Base-by-base conservation (phyloP, 2,329 filamentous ascomycete species). In the Fusarium domesticum region DNA sequence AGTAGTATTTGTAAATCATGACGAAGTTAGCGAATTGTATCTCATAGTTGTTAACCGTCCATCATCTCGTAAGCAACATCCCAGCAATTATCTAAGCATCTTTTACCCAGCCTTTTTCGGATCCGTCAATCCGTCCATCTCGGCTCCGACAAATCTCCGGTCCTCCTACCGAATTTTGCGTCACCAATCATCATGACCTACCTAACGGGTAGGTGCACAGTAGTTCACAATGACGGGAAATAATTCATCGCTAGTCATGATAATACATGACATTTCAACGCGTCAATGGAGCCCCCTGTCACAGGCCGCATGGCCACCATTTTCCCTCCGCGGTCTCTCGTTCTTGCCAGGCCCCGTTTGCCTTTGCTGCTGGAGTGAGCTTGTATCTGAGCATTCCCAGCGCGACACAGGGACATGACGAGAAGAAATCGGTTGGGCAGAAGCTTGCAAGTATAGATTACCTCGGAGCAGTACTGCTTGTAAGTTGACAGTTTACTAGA, bases 131-230 rank as follows among this genome's bases (percentile, higher is more conserved):
- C 88, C 2, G 77, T 76, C 6, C 87, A 92, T 53, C 72, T 95
- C 2, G 75, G 87, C 65, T 80, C 86, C 2, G 90, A 89, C 58
- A 81, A 83, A 43, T 72, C 81, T 43, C 82, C 82, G 20, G 83
- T 82, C 28, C 86, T 81, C 64, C 95, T 88, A 88, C 89, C 93
- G 62, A 89, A 85, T 6, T 88, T 85, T 23, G 75, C 84, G 3
- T 95, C 89, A 62, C 73, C 93, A 37, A 75, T 80, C 49, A 64
- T 70, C 55, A 73, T 75, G 77, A n/a, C n/a, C n/a, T n/a, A n/a
- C n/a, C n/a, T n/a, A n/a, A n/a, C n/a, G n/a, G n/a, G n/a, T n/a
- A n/a, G n/a, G n/a, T n/a, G n/a, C n/a, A n/a, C n/a, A n/a, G n/a
- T n/a, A n/a, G n/a, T n/a, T n/a, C n/a, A n/a, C n/a, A n/a, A n/a